Evolutionary conservation across 306 rosid genomes (phyloP).

Genomic region (Gynostemma pentaphyllum): DNA sequence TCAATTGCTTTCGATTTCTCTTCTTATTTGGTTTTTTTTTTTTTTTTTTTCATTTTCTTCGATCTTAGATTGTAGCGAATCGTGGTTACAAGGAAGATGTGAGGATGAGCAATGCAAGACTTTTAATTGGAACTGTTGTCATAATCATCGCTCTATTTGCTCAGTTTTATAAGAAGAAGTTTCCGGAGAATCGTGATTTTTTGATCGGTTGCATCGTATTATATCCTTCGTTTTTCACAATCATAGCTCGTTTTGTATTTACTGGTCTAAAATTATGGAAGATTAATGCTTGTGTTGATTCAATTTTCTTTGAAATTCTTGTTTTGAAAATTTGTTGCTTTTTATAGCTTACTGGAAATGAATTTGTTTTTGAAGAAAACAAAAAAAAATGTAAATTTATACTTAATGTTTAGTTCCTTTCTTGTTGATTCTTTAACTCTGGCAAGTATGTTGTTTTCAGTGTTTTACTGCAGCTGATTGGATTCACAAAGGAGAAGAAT

Average conservation of each 20-base stretch:
- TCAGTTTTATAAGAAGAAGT: constrained; percentile 84
- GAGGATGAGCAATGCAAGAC: constrained; percentile 64
- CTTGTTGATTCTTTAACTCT: constrained; percentile 43
- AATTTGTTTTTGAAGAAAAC: too few species aligned
- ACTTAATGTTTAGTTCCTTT: neutral
- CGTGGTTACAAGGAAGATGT: constrained; percentile 75
- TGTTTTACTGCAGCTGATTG: constrained; percentile 67
- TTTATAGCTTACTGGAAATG: too few species aligned
- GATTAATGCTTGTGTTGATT: neutral
- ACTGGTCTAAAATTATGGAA: neutral
- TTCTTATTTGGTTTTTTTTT: neutral
- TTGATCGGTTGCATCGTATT: constrained; percentile 64
- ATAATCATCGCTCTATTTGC: constrained; percentile 70
- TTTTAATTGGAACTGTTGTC: constrained; percentile 45
- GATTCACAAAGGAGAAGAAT: constrained; percentile 69
- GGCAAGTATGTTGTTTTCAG: constrained; percentile 68
- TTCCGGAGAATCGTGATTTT: constrained; percentile 73
- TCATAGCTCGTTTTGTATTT: neutral
- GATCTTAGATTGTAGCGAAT: constrained; percentile 38
- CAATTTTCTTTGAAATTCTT: neutral
- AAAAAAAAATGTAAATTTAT: neutral
- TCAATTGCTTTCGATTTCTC: neutral
- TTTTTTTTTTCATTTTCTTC: neutral
- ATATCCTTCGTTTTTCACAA: constrained; percentile 42
- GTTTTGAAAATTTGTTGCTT: neutral